Base-by-base conservation (phyloP, 257 asterid genomes). In the Ophiorrhiza pumila region DNA sequence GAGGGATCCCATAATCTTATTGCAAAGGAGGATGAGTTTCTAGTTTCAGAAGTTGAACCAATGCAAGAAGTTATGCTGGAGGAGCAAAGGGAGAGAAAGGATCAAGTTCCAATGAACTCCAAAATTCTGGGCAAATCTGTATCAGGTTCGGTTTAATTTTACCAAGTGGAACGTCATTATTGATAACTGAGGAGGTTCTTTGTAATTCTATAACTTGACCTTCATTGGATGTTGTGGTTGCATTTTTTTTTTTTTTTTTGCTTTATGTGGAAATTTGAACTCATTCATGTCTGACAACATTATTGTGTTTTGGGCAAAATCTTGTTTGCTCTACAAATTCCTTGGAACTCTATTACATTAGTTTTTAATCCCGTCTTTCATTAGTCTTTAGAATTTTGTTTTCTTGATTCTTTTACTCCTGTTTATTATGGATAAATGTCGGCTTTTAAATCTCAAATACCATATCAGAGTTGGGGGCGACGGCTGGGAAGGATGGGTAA, bases 91-190 rank as follows among this genome's bases (percentile, higher is more conserved):
- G 73, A 72, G 49, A 60, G 73, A 27, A 77, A 76, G 53, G 42
- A 74, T 71, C 52, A 42, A 52, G 25, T 60, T 68, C 73, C 77
- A 76, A 7, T 65, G 71, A 67, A 73, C 17, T 46, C 46, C 72
- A 77, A 55, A 60, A 82, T 59, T 65, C 69, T 39, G 46, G 74
- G 77, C 67, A 76, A 82, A 84, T 80, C 85, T 73, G 71, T 45
- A 63, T 62, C 85, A 77, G 93, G 96, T 89, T 65, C 63, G 53
- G 35, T 55, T 22, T 29, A 49, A 4, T 41, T 20, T 15, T 10
- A 35, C 41, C 18, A 17, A 57, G 22, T 31, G 53, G 34, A 29
- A 45, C 58, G 12, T 45, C 45, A 25, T 23, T 55, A 47, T 55
- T 5, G 42, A 25, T n/a, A 31, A 57, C 37, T 55, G 41, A 12